These are phyloP conservation scores for Starmera amethionina DNA, from an alignment of 805 yeast genomes.

Conservation along the genomic window DNA sequence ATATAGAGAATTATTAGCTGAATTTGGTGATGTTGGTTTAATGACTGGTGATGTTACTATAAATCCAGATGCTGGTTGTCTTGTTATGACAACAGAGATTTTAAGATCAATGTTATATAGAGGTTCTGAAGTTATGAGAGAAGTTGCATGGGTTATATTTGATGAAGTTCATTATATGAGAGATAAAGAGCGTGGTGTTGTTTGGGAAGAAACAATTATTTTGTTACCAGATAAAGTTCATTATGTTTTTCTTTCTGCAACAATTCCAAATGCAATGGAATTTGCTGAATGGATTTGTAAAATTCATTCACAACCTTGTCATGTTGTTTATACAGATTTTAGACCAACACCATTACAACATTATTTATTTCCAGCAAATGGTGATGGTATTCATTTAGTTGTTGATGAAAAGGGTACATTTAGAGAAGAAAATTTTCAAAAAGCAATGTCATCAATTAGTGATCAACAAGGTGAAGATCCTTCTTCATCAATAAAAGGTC, in stretches of 20 bases:
- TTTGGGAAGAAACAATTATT: constrained; percentile 98
- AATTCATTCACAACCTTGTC: constrained; percentile 93
- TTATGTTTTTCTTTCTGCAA: constrained; percentile 88
- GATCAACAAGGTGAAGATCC: constrained; percentile 83
- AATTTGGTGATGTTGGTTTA: constrained; percentile 93
- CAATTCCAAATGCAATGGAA: constrained; percentile 96
- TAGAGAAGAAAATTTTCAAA: constrained; percentile 96
- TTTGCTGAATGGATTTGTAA: constrained; percentile 98
- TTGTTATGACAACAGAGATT: constrained; percentile 99
- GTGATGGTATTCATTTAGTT: constrained; percentile 94
- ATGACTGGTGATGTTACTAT: constrained; percentile 99
- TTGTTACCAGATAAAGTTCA: constrained; percentile 93
- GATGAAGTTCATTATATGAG: constrained; percentile 99
- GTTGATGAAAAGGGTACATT: constrained; percentile 96
- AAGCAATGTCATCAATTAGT: constrained; percentile 91
- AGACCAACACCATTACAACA: constrained; percentile 99
- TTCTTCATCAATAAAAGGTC: constrained; percentile 41
- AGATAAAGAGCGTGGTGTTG: constrained; percentile 97
- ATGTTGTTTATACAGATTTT: constrained; percentile 96
- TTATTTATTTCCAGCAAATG: constrained; percentile 95
- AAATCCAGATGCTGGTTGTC: constrained; percentile 95
- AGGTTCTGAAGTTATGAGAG: constrained; percentile 97
- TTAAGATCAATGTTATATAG: constrained; percentile 91
- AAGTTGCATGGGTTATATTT: constrained; percentile 97
- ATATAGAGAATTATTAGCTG: constrained; percentile 83